A percentile compares a stretch with the other conserved stretches of the same genome.
Evolutionary conservation across 2,329 filamentous ascomycete genomes (phyloP).

Genomic region (Calonectria ilicicola): DNA sequence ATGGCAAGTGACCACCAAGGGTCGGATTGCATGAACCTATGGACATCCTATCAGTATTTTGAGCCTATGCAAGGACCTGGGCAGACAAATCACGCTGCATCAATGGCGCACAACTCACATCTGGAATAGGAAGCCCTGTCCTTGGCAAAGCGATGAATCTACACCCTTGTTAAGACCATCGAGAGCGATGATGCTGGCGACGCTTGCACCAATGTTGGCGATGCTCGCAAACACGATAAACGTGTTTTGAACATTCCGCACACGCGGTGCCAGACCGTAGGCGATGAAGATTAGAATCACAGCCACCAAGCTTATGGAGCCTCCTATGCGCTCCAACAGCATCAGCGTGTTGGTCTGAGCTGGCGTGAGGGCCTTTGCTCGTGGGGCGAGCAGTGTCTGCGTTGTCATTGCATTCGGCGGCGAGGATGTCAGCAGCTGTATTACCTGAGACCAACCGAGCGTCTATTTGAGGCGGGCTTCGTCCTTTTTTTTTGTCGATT

Average conservation of each 20-base stretch:
- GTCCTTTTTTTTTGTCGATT: neutral
- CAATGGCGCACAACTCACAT: slow-evolving; percentile 63
- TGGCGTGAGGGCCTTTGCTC: slow-evolving; percentile 46
- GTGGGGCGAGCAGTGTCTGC: slow-evolving; percentile 28
- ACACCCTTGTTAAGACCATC: slow-evolving; percentile 69
- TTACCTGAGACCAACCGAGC: neutral
- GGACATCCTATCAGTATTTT: neutral
- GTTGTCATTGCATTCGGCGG: slow-evolving; percentile 22
- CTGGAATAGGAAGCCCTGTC: slow-evolving; percentile 72
- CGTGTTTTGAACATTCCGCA: slow-evolving; percentile 70
- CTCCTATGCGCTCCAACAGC: slow-evolving; percentile 65
- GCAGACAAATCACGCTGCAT: neutral
- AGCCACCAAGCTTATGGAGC: slow-evolving; percentile 63
- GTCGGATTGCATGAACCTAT: slow-evolving; percentile 82
- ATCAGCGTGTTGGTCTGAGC: slow-evolving; percentile 57
- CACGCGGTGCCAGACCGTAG: slow-evolving; percentile 61
- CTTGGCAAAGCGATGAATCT: slow-evolving; percentile 69
- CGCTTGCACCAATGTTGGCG: slow-evolving; percentile 69
- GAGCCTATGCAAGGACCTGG: neutral
- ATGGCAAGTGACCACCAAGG: slow-evolving; percentile 84
- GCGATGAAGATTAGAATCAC: slow-evolving; percentile 65
- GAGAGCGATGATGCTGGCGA: slow-evolving; percentile 78
- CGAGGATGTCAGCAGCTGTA: neutral
- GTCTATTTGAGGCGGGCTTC: neutral
- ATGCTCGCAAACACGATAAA: slow-evolving; percentile 73